phyloP scores from a whole-genome alignment of 768 basidiomycete genomes.

The Phallus indusiatus region DNA sequence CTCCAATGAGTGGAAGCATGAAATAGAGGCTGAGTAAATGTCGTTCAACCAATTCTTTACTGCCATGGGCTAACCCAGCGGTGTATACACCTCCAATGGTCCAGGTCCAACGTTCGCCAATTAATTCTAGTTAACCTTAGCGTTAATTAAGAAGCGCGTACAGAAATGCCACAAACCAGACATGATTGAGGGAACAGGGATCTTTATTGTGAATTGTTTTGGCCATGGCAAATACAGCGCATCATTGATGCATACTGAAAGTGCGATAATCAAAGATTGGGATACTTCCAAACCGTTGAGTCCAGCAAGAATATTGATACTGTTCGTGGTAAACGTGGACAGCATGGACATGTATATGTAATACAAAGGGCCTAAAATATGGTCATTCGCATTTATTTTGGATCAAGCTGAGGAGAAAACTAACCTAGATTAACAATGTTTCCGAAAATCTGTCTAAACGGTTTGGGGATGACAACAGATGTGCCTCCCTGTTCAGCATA shows the following conservation, averaged over 20 bases:
- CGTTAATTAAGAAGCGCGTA: conserved; percentile 28
- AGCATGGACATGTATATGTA: conserved; percentile 94
- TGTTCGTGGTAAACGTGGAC: conserved; percentile 95
- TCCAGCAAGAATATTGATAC: conserved; percentile 97
- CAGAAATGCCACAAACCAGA: background rate
- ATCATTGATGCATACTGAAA: conserved; percentile 89
- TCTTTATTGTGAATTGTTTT: conserved; percentile 44
- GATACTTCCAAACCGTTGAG: conserved; percentile 94
- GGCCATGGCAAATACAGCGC: conserved; percentile 91
- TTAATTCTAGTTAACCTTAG: conserved; percentile 51
- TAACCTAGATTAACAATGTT: conserved; percentile 81
- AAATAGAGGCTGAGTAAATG: conserved; percentile 97
- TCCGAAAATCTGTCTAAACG: conserved; percentile 62
- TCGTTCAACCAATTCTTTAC: conserved; percentile 77
- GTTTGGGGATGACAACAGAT: conserved; percentile 85
- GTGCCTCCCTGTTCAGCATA: conserved; percentile 93
- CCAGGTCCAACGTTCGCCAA: conserved; percentile 3
- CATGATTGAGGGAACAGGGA: conserved; percentile 42
- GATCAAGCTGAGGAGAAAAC: conserved; percentile 15
- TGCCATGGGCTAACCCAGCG: conserved; percentile 81
- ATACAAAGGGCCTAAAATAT: conserved; percentile 73
- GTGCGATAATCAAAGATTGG: conserved; percentile 85
- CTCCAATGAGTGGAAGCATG: conserved; percentile 89
- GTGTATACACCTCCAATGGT: conserved; percentile 74
- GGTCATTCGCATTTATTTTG: background rate